phyloP scores from a whole-genome alignment of 2,329 filamentous ascomycete species.

The Zasmidium cellare region DNA sequence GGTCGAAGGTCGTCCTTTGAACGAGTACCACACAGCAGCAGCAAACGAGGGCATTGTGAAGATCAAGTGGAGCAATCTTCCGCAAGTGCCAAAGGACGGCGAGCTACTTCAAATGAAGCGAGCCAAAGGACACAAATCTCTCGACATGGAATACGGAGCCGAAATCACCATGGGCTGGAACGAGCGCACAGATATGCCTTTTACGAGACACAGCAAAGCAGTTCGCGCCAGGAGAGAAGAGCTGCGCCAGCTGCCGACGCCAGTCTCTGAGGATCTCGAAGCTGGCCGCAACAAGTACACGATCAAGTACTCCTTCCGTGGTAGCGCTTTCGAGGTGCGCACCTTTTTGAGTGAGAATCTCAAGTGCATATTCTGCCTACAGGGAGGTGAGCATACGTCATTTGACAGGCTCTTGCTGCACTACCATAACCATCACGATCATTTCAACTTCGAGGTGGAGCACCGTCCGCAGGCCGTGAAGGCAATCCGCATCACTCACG shows the following conservation, averaged over 20 bases:
- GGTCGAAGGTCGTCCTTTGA: conserved; percentile 18
- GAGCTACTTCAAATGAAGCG: conserved; percentile 24
- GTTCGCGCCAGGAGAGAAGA: conserved; percentile 4
- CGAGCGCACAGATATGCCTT: conserved; percentile 13
- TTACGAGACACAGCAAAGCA: conserved; percentile 28
- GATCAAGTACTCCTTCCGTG: conserved; percentile 29
- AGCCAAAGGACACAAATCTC: conserved; percentile 16
- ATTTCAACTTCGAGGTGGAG: conserved; percentile 32
- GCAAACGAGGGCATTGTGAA: conserved; percentile 25
- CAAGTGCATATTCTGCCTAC: conserved; percentile 27
- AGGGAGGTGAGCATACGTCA: conserved; percentile 21
- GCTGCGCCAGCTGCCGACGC: conserved; percentile 29
- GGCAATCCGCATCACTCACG: conserved; percentile 15
- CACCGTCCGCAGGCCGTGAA: conserved; percentile 19
- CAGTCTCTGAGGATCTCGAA: conserved; percentile 26
- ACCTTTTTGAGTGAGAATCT: conserved; percentile 16
- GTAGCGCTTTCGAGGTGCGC: conserved; percentile 8
- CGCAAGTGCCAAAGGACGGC: conserved; percentile 24
- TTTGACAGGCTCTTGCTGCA: conserved; percentile 38
- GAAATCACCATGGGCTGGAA: conserved; percentile 32
- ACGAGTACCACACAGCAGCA: conserved; percentile 5
- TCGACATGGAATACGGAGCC: conserved; percentile 24
- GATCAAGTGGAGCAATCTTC: conserved; percentile 33
- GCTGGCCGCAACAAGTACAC: conserved; percentile 7
- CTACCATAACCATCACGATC: conserved; percentile 35